Evolutionary conservation across 306 rosid species (phyloP).

Genomic region (Dryas octopetala): DNA sequence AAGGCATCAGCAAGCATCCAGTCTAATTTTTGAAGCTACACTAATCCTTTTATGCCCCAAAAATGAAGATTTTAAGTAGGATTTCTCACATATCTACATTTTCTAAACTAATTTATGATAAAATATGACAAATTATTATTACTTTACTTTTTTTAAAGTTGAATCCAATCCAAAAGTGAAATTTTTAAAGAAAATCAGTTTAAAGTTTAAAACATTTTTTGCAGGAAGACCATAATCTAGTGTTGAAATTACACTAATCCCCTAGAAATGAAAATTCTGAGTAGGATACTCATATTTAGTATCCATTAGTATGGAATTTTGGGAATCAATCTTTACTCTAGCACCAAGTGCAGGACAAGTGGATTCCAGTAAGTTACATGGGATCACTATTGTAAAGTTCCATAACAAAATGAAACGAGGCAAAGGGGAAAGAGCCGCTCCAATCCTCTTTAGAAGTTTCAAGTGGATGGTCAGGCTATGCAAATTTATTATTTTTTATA

Average conservation of each 20-base stretch:
- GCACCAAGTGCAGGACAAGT: background rate
- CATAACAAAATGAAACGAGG: background rate
- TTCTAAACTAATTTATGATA: too few species aligned
- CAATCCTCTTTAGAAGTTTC: background rate
- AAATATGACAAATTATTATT: too few species aligned
- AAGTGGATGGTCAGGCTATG: background rate
- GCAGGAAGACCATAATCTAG: background rate
- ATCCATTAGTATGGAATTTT: background rate
- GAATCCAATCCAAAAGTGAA: too few species aligned
- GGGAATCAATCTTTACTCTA: background rate
- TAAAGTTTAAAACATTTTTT: too few species aligned
- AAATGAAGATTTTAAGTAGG: too few species aligned
- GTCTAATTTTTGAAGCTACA: too few species aligned
- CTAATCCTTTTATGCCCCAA: too few species aligned
- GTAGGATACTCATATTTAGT: background rate
- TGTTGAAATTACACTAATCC: background rate
- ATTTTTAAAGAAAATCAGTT: too few species aligned
- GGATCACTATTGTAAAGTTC: background rate
- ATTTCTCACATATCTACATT: too few species aligned
- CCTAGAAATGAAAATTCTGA: background rate
- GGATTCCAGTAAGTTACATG: too few species aligned
- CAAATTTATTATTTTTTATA: background rate
- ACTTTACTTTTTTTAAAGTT: too few species aligned
- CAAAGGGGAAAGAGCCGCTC: constrained; percentile 1
- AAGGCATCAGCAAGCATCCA: too few species aligned